Evolutionary conservation across 352 stramenopile genomes (phyloP).

Genomic region (Pythium insidiosum): DNA sequence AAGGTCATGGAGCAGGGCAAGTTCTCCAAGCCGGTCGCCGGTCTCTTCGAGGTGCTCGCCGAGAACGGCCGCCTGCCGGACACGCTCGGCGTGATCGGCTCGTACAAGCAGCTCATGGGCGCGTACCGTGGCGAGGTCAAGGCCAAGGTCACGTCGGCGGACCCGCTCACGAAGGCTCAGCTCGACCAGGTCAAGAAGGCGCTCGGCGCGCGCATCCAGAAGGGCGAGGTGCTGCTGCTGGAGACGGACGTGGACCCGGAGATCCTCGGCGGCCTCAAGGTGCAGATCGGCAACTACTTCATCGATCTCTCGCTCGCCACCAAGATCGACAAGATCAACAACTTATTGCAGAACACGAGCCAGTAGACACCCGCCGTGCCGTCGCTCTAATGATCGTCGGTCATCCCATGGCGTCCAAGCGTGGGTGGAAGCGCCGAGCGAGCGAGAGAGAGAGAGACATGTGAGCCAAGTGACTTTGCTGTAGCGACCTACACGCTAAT

Average conservation of each 20-base stretch:
- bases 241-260: slow-evolving; percentile 89
- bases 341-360: slow-evolving; percentile 62
- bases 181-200: slow-evolving; percentile 91
- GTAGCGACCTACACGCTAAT: too few relatives aligned
- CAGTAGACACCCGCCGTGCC: slow-evolving; percentile 10
- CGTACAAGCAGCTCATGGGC: slow-evolving; percentile 94
- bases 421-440: too few relatives aligned
- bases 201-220: slow-evolving; percentile 81
- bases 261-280: slow-evolving; percentile 94
- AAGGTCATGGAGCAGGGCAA: slow-evolving; percentile 88
- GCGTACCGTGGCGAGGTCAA: slow-evolving; percentile 93
- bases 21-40: slow-evolving; percentile 91
- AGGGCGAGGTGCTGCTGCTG: slow-evolving; percentile 89
- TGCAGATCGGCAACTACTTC: slow-evolving; percentile 98
- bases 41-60: slow-evolving; percentile 94
- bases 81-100: slow-evolving; percentile 75
- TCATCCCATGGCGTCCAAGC: too few relatives aligned
- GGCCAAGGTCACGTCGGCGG: slow-evolving; percentile 94
- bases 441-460: too few relatives aligned
- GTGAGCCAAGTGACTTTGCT: too few relatives aligned
- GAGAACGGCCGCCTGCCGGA: slow-evolving; percentile 94
- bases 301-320: slow-evolving; percentile 94
- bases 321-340: slow-evolving; percentile 94
- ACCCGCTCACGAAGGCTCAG: slow-evolving; percentile 90
- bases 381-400: too few relatives aligned